phyloP scores from a whole-genome alignment of 257 asterid species.

The Coffea canephora region DNA sequence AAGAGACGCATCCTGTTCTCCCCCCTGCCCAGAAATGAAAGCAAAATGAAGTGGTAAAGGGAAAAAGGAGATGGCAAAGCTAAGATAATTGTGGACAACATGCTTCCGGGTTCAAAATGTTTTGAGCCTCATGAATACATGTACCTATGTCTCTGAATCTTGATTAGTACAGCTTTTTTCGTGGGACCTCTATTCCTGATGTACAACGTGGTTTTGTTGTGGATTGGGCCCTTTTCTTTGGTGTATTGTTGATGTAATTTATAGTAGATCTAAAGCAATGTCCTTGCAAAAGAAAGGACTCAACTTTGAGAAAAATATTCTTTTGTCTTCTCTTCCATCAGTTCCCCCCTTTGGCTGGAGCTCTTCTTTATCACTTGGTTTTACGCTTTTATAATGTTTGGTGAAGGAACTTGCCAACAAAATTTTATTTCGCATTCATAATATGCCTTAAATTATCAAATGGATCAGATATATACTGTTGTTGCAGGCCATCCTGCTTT shows the following conservation, averaged over 20 bases:
- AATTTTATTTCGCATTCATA: background rate
- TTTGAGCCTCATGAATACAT: background rate
- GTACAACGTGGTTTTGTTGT: background rate
- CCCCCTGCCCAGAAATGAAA: background rate
- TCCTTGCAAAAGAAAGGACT: background rate
- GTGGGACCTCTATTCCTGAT: background rate
- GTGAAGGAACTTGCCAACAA: background rate
- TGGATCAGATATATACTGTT: background rate
- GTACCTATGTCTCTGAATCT: background rate
- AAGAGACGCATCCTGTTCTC: background rate
- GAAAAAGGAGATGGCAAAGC: background rate
- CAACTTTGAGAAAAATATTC: background rate
- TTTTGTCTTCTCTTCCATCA: background rate
- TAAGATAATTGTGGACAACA: background rate
- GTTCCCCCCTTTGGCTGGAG: background rate
- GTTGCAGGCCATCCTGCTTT: conserved; percentile 89
- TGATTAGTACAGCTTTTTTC: background rate
- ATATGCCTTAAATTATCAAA: background rate
- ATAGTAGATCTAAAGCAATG: background rate
- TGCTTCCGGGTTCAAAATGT: background rate
- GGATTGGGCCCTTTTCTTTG: no score
- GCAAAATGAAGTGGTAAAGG: background rate
- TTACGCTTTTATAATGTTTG: background rate
- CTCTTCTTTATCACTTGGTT: background rate
- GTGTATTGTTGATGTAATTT: background rate